Conservation (phyloP, 2,329 filamentous ascomycete genomes). For the Diaporthe sp. region DNA sequence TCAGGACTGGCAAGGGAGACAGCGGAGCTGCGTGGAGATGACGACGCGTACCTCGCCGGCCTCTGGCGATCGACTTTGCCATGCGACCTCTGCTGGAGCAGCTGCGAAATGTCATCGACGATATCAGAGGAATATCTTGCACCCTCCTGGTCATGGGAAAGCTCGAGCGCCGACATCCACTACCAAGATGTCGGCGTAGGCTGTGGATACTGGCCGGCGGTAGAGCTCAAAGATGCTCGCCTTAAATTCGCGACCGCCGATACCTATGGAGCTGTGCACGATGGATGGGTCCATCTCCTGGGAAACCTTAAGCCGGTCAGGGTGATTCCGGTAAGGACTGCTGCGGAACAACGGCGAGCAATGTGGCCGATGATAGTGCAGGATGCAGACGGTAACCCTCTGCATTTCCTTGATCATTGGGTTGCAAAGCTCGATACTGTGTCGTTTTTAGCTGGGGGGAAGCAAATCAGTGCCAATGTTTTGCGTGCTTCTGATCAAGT, state of each 20-base stretch:
- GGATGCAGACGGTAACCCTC: neutral
- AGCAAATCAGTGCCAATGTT: neutral
- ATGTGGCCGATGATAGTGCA: neutral
- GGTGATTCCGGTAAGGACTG: neutral
- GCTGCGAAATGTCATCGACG: rapidly evolving
- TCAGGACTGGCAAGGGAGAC: neutral
- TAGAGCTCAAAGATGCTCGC: neutral
- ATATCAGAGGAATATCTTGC: neutral
- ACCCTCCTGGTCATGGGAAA: slow-evolving; percentile 9
- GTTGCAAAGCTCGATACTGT: neutral
- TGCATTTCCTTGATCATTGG: neutral
- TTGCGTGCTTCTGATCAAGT: neutral
- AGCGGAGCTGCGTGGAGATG: neutral
- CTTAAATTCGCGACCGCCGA: neutral
- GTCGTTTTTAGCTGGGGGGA: neutral
- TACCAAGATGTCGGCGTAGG: neutral
- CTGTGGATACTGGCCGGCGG: neutral
- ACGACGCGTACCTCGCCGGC: neutral
- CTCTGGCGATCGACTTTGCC: neutral
- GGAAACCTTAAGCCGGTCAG: neutral
- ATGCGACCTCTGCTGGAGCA: neutral
- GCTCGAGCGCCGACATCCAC: neutral
- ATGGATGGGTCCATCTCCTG: neutral
- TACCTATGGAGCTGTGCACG: neutral
- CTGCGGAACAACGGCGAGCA: no score